Evolutionary conservation across 75 land plant genomes (phyloP).

Genomic region (Pseudotsuga menziesii): DNA sequence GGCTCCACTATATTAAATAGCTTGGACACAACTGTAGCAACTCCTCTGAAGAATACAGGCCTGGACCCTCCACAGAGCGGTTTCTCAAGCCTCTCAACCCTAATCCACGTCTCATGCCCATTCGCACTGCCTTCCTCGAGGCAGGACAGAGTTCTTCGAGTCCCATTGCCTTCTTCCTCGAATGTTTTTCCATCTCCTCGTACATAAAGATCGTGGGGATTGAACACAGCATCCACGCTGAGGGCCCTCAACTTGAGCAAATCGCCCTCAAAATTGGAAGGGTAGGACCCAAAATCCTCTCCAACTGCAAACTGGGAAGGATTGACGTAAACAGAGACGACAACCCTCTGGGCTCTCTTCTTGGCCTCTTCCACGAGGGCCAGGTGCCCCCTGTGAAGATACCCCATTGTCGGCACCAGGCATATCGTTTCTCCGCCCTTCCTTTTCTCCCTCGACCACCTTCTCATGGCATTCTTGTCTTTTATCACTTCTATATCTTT

Average conservation of each 20-base stretch:
- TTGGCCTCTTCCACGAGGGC: constrained; percentile 60
- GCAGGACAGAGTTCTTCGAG: constrained; percentile 25
- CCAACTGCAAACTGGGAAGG: constrained; percentile 87
- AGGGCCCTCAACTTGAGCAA: constrained; percentile 56
- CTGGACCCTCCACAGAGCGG: constrained; percentile 89
- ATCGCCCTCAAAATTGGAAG: constrained; percentile 78
- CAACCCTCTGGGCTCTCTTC: constrained; percentile 40
- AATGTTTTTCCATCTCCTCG: constrained; percentile 17
- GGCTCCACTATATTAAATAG: constrained; percentile 95
- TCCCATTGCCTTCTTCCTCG: neutral
- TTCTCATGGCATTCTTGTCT: constrained; percentile 61
- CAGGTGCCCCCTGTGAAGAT: constrained; percentile 85
- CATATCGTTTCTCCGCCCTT: constrained; percentile 55
- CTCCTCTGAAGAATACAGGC: constrained; percentile 93
- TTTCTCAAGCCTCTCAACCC: constrained; percentile 90
- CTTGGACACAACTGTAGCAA: constrained; percentile 85
- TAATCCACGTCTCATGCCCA: constrained; percentile 90
- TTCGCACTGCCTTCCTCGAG: constrained; percentile 22
- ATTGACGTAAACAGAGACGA: constrained; percentile 94
- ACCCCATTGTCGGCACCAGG: constrained; percentile 97
- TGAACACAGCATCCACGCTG: constrained; percentile 69
- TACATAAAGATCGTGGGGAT: constrained; percentile 71
- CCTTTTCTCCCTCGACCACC: constrained; percentile 61
- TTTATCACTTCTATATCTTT: constrained; percentile 38
- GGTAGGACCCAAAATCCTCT: constrained; percentile 83